Evolutionary conservation across 2,329 filamentous ascomycete species (phyloP).

Genomic region (Claviceps cyperi): DNA sequence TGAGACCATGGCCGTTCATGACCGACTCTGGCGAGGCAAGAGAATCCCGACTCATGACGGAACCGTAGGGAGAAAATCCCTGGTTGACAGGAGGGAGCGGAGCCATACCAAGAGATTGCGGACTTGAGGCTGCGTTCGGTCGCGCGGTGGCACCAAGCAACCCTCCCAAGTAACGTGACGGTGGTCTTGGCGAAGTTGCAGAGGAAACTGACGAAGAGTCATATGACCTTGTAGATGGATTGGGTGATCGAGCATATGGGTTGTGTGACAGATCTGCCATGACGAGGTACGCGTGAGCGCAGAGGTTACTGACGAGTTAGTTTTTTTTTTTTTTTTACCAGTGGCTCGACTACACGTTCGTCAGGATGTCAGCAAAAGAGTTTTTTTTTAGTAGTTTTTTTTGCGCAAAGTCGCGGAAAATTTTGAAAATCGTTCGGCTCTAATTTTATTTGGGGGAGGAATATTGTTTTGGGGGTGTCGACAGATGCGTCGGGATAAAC

Average conservation of each 20-base stretch:
- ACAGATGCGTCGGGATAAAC: not conserved
- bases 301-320: not conserved
- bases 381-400: too few species aligned
- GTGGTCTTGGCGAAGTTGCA: constrained; percentile 42
- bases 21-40: constrained; percentile 44
- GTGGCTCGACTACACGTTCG: not conserved
- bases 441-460: too few species aligned
- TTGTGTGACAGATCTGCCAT: constrained; percentile 43
- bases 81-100: constrained; percentile 32
- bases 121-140: constrained; percentile 31
- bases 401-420: not conserved
- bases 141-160: constrained; percentile 38
- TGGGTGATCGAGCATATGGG: constrained; percentile 45
- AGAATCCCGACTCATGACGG: constrained; percentile 43
- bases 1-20: constrained; percentile 35
- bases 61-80: constrained; percentile 37
- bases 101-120: constrained; percentile 39
- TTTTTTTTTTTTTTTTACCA: not conserved
- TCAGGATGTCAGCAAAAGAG: not conserved
- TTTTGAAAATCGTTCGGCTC: too few species aligned
- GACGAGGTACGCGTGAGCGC: constrained; percentile 9
- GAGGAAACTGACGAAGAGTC: constrained; percentile 51
- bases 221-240: constrained; percentile 46
- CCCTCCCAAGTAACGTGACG: constrained; percentile 35
- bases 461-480: too few species aligned